Conservation (phyloP, 331 rosid genomes). For the Stylosanthes scabra region DNA sequence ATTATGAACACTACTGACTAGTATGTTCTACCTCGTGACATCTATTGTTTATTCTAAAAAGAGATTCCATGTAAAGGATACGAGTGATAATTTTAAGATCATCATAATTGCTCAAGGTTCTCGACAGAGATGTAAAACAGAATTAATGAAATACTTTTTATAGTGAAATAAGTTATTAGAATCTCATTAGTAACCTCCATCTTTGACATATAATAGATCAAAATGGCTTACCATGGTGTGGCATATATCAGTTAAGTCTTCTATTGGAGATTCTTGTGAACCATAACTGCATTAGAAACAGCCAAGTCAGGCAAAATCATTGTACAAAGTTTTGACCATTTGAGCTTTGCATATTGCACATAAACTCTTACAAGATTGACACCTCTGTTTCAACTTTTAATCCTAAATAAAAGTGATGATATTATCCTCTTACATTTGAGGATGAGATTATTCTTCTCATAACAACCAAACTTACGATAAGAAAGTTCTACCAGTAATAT, state of each 20-base stretch:
- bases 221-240: slow-evolving; percentile 71
- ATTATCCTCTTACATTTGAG: slow-evolving; percentile 28
- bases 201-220: slow-evolving; percentile 21
- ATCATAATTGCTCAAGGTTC: slow-evolving; percentile 17
- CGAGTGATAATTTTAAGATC: slow-evolving; percentile 14
- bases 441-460: slow-evolving; percentile 31
- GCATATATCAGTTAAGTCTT: slow-evolving; percentile 85
- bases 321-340: slow-evolving; percentile 17
- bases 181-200: slow-evolving; percentile 10
- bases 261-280: slow-evolving; percentile 75
- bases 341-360: slow-evolving; percentile 11
- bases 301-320: slow-evolving; percentile 36
- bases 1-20: not conserved
- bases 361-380: slow-evolving; percentile 22
- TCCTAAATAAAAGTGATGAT: not conserved
- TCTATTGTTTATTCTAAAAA: slow-evolving; percentile 18
- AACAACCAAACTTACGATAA: slow-evolving; percentile 6
- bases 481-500: not conserved
- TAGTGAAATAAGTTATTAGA: slow-evolving; percentile 20
- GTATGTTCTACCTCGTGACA: not conserved
- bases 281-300: slow-evolving; percentile 77
- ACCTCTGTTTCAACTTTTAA: not conserved
- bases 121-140: slow-evolving; percentile 15
- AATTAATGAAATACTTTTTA: slow-evolving; percentile 6
- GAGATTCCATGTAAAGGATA: slow-evolving; percentile 15